Evolutionary conservation across 2,329 filamentous ascomycete species (phyloP).

Genomic region (Aspergillus amoenus): DNA sequence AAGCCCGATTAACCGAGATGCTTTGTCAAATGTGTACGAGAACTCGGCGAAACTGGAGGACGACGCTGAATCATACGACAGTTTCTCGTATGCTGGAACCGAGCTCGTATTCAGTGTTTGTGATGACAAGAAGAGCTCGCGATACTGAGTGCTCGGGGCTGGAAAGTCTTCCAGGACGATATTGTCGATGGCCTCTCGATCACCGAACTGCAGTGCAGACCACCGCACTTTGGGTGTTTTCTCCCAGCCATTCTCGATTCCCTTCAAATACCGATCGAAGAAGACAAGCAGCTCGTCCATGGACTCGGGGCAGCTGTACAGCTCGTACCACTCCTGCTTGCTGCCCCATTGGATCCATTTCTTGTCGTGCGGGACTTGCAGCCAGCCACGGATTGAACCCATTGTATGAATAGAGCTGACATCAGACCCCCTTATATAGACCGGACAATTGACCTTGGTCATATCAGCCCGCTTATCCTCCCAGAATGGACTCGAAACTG

Average conservation of each 20-base stretch:
- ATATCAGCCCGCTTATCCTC: slow-evolving; percentile 40
- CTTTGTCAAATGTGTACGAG: slow-evolving; percentile 40
- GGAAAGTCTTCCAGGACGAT: slow-evolving; percentile 37
- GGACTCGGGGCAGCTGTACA: slow-evolving; percentile 37
- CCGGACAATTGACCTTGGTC: slow-evolving; percentile 35
- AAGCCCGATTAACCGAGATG: slow-evolving; percentile 45
- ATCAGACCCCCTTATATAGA: slow-evolving; percentile 37
- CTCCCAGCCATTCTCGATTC: slow-evolving; percentile 48
- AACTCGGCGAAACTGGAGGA: slow-evolving; percentile 31
- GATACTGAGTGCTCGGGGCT: slow-evolving; percentile 33
- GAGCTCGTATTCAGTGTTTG: slow-evolving; percentile 11
- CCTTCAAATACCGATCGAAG: slow-evolving; percentile 50
- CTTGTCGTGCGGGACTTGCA: slow-evolving; percentile 36
- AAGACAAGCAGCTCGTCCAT: slow-evolving; percentile 43
- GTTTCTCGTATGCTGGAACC: slow-evolving; percentile 1
- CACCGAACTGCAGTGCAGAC: slow-evolving; percentile 41
- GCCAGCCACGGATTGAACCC: slow-evolving; percentile 39
- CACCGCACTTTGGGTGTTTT: slow-evolving; percentile 47
- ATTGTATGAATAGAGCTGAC: slow-evolving; percentile 36
- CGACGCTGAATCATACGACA: slow-evolving; percentile 35
- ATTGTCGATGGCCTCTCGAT: slow-evolving; percentile 27
- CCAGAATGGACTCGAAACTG: slow-evolving; percentile 37
- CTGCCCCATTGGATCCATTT: slow-evolving; percentile 48
- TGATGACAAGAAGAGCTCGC: slow-evolving; percentile 30
- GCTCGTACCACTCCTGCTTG: slow-evolving; percentile 49